Evolutionary conservation across 176 grass and related monocot genomes (phyloP).

Genomic region (Carex parvula): DNA sequence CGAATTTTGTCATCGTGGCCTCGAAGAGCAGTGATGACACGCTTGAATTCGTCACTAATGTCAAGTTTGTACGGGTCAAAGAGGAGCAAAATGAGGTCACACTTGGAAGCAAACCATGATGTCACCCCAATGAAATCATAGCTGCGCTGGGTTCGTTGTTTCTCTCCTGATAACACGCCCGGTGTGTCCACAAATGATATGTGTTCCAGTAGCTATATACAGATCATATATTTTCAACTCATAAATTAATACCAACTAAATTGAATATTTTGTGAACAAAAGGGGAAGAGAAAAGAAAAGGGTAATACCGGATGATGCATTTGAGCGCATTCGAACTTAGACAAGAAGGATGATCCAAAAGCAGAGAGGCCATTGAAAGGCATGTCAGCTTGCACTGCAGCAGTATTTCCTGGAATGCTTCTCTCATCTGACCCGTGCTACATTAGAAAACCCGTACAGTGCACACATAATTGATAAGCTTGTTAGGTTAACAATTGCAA

Average conservation of each 20-base stretch:
- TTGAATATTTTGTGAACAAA: background rate
- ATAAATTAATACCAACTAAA: background rate
- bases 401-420: conserved; percentile 81
- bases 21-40: conserved; percentile 48
- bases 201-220: conserved; percentile 60
- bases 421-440: conserved; percentile 81
- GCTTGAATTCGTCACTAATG: conserved; percentile 78
- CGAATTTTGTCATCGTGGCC: conserved; percentile 77
- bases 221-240: background rate
- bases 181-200: conserved; percentile 83
- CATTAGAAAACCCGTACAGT: background rate
- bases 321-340: conserved; percentile 85
- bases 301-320: conserved; percentile 70
- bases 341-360: conserved; percentile 74
- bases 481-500: background rate
- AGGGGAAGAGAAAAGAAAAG: background rate
- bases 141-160: conserved; percentile 61
- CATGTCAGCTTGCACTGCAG: conserved; percentile 84
- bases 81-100: conserved; percentile 64
- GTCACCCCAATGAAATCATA: conserved; percentile 77
- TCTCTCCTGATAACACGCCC: conserved; percentile 71
- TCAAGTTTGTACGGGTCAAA: conserved; percentile 77
- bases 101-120: conserved; percentile 74
- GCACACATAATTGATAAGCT: background rate
- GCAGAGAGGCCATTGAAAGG: conserved; percentile 68